Conservation (phyloP, 371 early-diverging fungal genomes). For the Nematocida displodere region DNA sequence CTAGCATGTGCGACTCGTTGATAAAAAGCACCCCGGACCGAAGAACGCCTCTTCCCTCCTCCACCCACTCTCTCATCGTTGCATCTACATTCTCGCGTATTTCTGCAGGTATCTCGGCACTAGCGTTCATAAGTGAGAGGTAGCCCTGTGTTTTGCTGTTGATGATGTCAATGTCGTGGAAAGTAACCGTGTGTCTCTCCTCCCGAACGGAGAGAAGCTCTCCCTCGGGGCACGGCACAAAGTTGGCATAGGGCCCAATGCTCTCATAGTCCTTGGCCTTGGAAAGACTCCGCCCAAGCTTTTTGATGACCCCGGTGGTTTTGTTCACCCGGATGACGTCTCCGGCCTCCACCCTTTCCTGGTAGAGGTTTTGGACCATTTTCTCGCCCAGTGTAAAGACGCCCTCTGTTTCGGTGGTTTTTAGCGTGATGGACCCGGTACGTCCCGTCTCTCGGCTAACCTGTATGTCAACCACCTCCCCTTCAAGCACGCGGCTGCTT, state of each 20-base stretch:
- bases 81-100: constrained; percentile 92
- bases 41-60: constrained; percentile 93
- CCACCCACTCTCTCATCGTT: constrained; percentile 91
- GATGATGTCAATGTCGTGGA: constrained; percentile 98
- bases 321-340: constrained; percentile 96
- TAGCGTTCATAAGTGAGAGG: constrained; percentile 87
- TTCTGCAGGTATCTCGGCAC: constrained; percentile 90
- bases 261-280: constrained; percentile 89
- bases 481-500: constrained; percentile 89
- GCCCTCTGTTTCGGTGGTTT: constrained; percentile 99
- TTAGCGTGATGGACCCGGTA: constrained; percentile 85
- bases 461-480: constrained; percentile 94
- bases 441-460: constrained; percentile 82
- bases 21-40: constrained; percentile 93
- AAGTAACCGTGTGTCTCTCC: constrained; percentile 84
- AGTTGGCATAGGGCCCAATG: constrained; percentile 79
- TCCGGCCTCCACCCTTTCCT: constrained; percentile 82
- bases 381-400: constrained; percentile 92
- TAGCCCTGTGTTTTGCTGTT: constrained; percentile 84
- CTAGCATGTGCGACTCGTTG: constrained; percentile 95
- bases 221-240: constrained; percentile 95
- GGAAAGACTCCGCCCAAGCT: constrained; percentile 82
- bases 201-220: constrained; percentile 90
- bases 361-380: constrained; percentile 87
- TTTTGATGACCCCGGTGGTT: constrained; percentile 89